Evolutionary conservation across 139 green algal genomes (phyloP), one percentile per base, ranked within the genome.

Genomic region (Eudorina sp.): DNA sequence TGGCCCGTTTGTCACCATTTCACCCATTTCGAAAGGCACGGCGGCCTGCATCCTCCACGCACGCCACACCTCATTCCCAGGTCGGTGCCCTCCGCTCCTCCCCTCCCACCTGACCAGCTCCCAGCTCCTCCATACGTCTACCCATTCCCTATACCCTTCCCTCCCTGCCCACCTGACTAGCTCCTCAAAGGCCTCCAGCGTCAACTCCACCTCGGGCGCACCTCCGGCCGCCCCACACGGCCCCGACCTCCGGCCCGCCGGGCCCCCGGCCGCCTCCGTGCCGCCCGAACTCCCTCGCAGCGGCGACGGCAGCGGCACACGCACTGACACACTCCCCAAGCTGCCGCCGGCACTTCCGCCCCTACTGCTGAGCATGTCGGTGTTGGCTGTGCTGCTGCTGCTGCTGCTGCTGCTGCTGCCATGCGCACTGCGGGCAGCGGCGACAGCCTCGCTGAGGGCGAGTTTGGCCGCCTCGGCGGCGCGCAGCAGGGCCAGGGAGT

Each of bases 401-500:
- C 11, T 69, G 62, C 31, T 86, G 60, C 53, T 75, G 36, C 53
- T 40, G 11, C 58, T 45, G 55, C 36, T 41, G 34, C 23, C n/a
- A 25, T 13, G 64, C 31, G 31, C 41, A 16, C 51, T 48, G 38
- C 48, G 27, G 31, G 58, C 53, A 11, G 13, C 38, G 16, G 58
- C 53, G 45, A 34, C 58, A 6, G 79, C 55, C 19, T 69, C 13
- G n/a, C 79, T 90, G 45, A 94, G 79, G 31, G 46, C 58, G 38
- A 86, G 45, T 69, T 94, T 94, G 58, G 92, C 92, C 18, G 51
- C 82, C 55, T 95, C 92, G 16, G 83, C 88, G 2, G 86, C 88
- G 23, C 23, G 58, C 14, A 92, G 55, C 21, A 90, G 78, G 40
- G 43, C 48, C 45, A 82, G 51, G 11, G 70, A 79, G 27, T 38